phyloP scores from a whole-genome alignment of 257 asterid genomes.

The Buddleja alternifolia region DNA sequence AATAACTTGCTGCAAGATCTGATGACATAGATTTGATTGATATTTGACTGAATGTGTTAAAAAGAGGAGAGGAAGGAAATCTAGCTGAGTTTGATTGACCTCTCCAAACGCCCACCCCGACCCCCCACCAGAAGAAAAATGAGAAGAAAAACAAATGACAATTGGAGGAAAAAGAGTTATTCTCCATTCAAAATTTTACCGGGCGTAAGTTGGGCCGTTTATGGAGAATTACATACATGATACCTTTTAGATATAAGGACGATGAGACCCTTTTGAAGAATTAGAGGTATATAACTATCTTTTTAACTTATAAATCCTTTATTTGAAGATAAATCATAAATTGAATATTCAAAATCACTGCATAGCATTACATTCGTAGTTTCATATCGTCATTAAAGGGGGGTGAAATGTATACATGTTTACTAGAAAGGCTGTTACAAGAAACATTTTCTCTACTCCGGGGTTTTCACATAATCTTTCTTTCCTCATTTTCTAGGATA shows the following conservation, averaged over 20 bases:
- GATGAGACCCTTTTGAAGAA: slow-evolving; percentile 18
- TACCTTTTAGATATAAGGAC: neutral
- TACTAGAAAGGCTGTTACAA: slow-evolving; percentile 22
- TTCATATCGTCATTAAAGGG: slow-evolving; percentile 4
- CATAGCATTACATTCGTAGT: neutral
- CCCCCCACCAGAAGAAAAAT: no score
- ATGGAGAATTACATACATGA: neutral
- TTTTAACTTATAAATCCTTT: neutral
- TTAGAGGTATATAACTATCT: neutral
- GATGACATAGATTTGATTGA: neutral
- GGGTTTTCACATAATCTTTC: neutral
- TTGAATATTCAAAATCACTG: neutral
- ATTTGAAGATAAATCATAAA: neutral
- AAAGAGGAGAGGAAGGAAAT: neutral
- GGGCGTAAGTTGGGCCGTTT: neutral
- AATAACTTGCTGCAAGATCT: neutral
- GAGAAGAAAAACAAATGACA: neutral
- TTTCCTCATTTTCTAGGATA: neutral
- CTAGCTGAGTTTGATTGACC: neutral
- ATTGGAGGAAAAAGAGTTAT: neutral
- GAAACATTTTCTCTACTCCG: neutral
- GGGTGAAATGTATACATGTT: neutral
- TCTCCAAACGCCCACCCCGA: no score
- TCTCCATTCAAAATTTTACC: neutral
- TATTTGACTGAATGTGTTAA: neutral